A percentile compares a stretch with the other conserved stretches of the same genome.
phyloP scores from a whole-genome alignment of 805 yeast genomes.

The Lipomyces chichibuensis region DNA sequence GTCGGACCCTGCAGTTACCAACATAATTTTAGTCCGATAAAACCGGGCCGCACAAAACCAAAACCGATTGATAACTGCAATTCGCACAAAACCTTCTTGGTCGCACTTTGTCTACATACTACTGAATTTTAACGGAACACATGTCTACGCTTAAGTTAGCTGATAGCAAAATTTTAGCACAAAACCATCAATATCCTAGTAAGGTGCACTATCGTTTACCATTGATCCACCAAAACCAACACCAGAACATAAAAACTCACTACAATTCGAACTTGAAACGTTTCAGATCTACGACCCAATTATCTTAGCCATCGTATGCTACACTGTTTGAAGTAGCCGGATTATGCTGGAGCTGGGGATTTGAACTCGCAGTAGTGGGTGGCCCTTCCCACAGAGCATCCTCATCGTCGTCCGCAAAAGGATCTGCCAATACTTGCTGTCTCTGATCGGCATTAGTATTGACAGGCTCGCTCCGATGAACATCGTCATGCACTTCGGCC shows the following conservation, averaged over 20 bases:
- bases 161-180: not conserved
- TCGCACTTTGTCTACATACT: not conserved
- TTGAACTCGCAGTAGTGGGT: not conserved
- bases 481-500: not conserved
- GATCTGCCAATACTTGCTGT: constrained; percentile 11
- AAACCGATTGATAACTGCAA: not conserved
- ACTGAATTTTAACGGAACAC: not conserved
- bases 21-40: not conserved
- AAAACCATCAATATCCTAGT: not conserved
- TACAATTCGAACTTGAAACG: not conserved
- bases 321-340: not conserved
- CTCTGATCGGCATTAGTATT: not conserved
- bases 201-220: not conserved
- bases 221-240: not conserved
- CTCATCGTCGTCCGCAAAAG: constrained; percentile 18
- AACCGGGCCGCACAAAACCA: not conserved
- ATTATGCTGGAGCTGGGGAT: not conserved
- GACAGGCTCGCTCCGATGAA: not conserved
- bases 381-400: constrained; percentile 15
- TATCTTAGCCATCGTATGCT: not conserved
- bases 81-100: not conserved
- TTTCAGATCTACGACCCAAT: not conserved
- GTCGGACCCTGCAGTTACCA: not conserved
- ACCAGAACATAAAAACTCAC: not conserved
- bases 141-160: not conserved